These are phyloP conservation scores for Themeda triandra DNA, from an alignment of 176 grass and related monocot genomes.

Conservation along the genomic window DNA sequence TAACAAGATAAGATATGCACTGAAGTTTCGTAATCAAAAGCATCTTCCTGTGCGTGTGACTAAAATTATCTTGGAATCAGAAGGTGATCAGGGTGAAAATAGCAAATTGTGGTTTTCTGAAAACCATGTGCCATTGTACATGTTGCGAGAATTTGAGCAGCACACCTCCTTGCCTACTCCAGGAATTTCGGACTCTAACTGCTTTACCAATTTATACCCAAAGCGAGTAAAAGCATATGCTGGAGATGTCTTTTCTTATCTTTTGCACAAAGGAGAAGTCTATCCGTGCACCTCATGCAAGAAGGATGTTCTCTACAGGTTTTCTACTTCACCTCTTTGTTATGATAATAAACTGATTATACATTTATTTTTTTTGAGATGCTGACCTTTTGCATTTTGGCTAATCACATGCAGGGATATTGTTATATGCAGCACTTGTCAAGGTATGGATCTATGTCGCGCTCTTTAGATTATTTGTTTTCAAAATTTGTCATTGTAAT, in stretches of 20 bases:
- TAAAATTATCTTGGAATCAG: conserved; percentile 88
- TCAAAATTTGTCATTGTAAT: neutral
- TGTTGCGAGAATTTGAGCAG: conserved; percentile 82
- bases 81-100: conserved; percentile 54
- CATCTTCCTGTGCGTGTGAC: conserved; percentile 79
- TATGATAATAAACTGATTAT: conserved; percentile 9
- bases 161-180: conserved; percentile 37
- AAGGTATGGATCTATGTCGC: conserved; percentile 60
- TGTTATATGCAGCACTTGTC: conserved; percentile 68
- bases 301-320: conserved; percentile 79
- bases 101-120: conserved; percentile 86
- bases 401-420: conserved; percentile 59
- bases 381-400: conserved; percentile 37
- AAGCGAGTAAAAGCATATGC: conserved; percentile 34
- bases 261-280: conserved; percentile 63
- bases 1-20: conserved; percentile 68
- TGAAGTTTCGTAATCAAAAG: conserved; percentile 86
- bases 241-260: conserved; percentile 76
- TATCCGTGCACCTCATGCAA: conserved; percentile 83
- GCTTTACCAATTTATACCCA: conserved; percentile 43
- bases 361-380: conserved; percentile 18
- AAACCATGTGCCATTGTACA: conserved; percentile 82
- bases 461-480: conserved; percentile 6
- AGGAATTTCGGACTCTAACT: conserved; percentile 18
- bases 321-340: conserved; percentile 24